Conservation (phyloP, 2,329 filamentous ascomycete species). For the Hypoxylon sp. region DNA sequence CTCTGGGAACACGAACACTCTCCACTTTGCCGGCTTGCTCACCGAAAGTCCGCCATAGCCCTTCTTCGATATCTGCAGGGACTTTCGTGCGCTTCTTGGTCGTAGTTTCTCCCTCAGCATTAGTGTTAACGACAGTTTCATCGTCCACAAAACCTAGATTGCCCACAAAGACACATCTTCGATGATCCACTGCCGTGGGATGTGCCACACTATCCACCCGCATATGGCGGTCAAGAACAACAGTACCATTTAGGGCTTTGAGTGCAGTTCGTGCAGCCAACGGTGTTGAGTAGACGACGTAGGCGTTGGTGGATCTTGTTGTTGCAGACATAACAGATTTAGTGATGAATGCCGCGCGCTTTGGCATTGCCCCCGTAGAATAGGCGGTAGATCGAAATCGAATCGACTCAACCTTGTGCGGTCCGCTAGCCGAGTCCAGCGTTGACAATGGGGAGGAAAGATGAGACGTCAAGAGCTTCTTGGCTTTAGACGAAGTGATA, state of each 20-base stretch:
- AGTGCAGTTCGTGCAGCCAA: conserved; percentile 83
- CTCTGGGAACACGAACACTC: conserved; percentile 91
- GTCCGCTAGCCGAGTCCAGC: conserved; percentile 62
- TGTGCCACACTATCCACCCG: conserved; percentile 93
- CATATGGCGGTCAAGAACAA: conserved; percentile 88
- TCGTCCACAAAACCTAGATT: conserved; percentile 98
- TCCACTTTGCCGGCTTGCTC: conserved; percentile 85
- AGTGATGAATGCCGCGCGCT: conserved; percentile 94
- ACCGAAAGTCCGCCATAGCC: conserved; percentile 86
- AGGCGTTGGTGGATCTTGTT: conserved; percentile 93
- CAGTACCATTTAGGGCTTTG: conserved; percentile 83
- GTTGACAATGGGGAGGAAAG: conserved; percentile 80
- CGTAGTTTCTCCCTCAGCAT: conserved; percentile 75
- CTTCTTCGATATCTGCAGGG: conserved; percentile 91
- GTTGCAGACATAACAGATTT: conserved; percentile 92
- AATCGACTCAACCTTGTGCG: conserved; percentile 87
- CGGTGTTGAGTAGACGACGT: conserved; percentile 86
- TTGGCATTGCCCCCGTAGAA: conserved; percentile 81
- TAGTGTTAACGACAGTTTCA: conserved; percentile 78
- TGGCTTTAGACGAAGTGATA: conserved; percentile 84
- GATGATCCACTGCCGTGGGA: conserved; percentile 84
- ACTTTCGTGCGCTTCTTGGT: conserved; percentile 81
- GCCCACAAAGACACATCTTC: conserved; percentile 94
- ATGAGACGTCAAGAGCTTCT: conserved; percentile 83
- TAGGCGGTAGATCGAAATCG: conserved; percentile 96